Evolutionary conservation across 305 asterid genomes (phyloP).

Genomic region (Plantago coronopus): DNA sequence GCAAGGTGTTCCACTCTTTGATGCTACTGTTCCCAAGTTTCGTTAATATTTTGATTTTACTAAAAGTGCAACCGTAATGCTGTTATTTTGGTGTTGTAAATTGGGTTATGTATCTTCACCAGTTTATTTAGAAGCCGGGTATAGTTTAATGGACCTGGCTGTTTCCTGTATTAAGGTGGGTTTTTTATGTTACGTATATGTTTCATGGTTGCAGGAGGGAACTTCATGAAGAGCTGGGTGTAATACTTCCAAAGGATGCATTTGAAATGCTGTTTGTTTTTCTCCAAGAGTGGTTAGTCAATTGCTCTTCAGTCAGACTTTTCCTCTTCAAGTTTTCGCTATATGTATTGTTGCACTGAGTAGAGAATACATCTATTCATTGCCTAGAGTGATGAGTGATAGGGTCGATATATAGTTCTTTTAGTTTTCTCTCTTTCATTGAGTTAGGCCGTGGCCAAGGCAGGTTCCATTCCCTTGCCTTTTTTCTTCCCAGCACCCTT

Average conservation of each 20-base stretch:
- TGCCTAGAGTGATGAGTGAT: too few species aligned
- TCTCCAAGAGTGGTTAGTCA: slow-evolving; percentile 75
- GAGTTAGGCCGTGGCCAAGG: too few species aligned
- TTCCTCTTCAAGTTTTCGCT: slow-evolving; percentile 16
- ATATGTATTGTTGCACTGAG: slow-evolving; percentile 3
- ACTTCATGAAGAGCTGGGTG: slow-evolving; percentile 94
- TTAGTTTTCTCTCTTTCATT: too few species aligned
- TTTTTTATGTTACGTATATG: slow-evolving; percentile 7
- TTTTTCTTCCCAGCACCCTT: too few species aligned
- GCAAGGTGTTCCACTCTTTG: slow-evolving; percentile 48
- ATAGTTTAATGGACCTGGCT: slow-evolving; percentile 10
- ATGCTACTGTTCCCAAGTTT: not conserved
- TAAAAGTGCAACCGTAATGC: too few species aligned
- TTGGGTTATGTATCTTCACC: not conserved
- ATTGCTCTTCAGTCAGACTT: slow-evolving; percentile 23
- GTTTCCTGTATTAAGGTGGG: slow-evolving; percentile 10
- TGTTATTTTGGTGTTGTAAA: not conserved
- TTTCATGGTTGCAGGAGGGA: slow-evolving; percentile 66
- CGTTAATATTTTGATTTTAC: too few species aligned
- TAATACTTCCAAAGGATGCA: slow-evolving; percentile 85
- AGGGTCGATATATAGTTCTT: too few species aligned
- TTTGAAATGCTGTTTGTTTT: slow-evolving; percentile 70
- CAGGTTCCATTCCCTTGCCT: too few species aligned
- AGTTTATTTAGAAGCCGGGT: not conserved
- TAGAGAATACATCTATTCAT: not conserved